phyloP scores from a whole-genome alignment of 176 grass and related monocot species.

The Saccharum officinarum region DNA sequence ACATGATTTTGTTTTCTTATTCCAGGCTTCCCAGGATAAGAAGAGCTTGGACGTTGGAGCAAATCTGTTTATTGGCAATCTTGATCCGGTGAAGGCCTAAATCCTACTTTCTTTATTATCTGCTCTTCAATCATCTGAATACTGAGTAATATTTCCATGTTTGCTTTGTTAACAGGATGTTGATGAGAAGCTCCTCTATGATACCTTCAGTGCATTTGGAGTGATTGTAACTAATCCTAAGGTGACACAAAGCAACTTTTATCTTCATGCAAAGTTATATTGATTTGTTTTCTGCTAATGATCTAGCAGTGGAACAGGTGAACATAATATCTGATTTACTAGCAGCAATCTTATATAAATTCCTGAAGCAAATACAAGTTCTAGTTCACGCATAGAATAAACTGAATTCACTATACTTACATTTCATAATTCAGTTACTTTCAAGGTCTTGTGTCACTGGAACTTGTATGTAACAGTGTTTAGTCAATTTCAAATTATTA shows the following conservation, averaged over 20 bases:
- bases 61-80: conserved; percentile 99
- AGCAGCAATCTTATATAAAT: neutral
- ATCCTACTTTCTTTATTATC: conserved; percentile 24
- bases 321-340: conserved; percentile 9
- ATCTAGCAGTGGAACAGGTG: neutral
- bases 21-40: conserved; percentile 99
- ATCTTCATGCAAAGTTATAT: neutral
- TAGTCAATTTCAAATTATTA: conserved; percentile 18
- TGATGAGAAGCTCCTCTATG: conserved; percentile 98
- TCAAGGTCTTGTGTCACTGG: neutral
- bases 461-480: neutral
- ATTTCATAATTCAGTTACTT: conserved; percentile 15
- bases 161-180: conserved; percentile 72
- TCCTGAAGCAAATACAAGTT: neutral
- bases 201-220: conserved; percentile 99
- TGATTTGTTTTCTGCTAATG: conserved; percentile 17
- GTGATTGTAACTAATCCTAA: conserved; percentile 98
- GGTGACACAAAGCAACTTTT: conserved; percentile 49
- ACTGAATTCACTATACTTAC: neutral
- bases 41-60: conserved; percentile 96
- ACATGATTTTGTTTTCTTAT: conserved; percentile 35
- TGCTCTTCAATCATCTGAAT: neutral
- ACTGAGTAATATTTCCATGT: conserved; percentile 32
- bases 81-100: conserved; percentile 74
- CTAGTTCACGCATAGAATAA: neutral